These are phyloP conservation scores for Papilionanthe hybrid DNA, from an alignment of 116 monocot species.

Conservation along the genomic window DNA sequence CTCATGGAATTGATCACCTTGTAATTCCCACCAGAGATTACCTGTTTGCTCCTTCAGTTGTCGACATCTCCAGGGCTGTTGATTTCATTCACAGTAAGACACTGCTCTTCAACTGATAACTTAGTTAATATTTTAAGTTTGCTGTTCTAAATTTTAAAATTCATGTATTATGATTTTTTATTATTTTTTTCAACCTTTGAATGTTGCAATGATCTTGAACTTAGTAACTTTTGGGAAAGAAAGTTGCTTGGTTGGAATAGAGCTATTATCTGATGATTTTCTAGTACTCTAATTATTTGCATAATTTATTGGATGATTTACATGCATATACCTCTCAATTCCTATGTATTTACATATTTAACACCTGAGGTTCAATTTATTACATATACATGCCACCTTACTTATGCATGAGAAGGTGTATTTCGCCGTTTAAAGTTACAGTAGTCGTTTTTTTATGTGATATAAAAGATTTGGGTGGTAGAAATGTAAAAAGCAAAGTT, in stretches of 20 bases:
- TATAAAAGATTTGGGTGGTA: too few species aligned
- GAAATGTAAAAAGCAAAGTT: too few species aligned
- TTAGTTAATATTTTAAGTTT: not conserved
- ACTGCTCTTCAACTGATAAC: not conserved
- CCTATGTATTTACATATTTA: too few species aligned
- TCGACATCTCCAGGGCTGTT: constrained; percentile 30
- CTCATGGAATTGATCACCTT: constrained; percentile 39
- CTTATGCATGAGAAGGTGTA: too few species aligned
- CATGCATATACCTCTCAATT: too few species aligned
- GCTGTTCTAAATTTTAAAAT: not conserved
- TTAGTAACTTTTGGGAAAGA: not conserved
- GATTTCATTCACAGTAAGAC: constrained; percentile 38
- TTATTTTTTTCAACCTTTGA: not conserved
- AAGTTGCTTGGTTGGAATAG: not conserved
- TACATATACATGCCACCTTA: too few species aligned
- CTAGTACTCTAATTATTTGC: not conserved
- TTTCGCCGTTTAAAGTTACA: too few species aligned
- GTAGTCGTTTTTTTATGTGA: too few species aligned
- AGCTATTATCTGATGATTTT: not conserved
- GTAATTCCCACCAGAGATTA: constrained; percentile 46
- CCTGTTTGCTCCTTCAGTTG: constrained; percentile 35
- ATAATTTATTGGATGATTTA: not conserved
- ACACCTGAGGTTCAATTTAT: too few species aligned
- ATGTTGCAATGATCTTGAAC: not conserved
- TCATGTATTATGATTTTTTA: not conserved